A percentile compares a stretch with the other conserved stretches of the same genome.
Evolutionary conservation across 345 rosid genomes (phyloP).

Genomic region (Isatis tinctoria): DNA sequence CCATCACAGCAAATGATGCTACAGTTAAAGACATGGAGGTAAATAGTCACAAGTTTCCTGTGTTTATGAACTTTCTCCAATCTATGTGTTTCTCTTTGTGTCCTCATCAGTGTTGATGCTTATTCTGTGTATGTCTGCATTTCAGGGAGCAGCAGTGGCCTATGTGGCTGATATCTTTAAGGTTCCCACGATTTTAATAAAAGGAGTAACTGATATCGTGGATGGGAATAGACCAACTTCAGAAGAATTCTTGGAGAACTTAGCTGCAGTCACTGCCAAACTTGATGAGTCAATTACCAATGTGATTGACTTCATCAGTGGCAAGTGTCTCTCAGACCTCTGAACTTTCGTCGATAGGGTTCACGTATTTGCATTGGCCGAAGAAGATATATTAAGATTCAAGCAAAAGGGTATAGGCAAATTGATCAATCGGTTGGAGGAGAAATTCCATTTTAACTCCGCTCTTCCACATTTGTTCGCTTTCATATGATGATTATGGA

Average conservation of each 20-base stretch:
- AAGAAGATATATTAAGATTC: not conserved
- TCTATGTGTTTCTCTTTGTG: slow-evolving; percentile 1
- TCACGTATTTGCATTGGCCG: not conserved
- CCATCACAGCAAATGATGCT: slow-evolving; percentile 75
- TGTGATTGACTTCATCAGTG: slow-evolving; percentile 61
- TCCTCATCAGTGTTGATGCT: not conserved
- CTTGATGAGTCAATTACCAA: slow-evolving; percentile 53
- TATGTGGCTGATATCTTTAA: slow-evolving; percentile 76
- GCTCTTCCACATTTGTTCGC: not conserved
- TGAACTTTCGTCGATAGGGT: slow-evolving; percentile 28
- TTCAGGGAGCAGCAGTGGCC: slow-evolving; percentile 89
- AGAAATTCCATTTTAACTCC: not conserved
- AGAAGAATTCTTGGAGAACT: slow-evolving; percentile 75
- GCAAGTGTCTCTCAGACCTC: slow-evolving; percentile 72
- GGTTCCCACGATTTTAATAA: slow-evolving; percentile 74
- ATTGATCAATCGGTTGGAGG: not conserved
- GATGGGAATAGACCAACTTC: slow-evolving; percentile 71
- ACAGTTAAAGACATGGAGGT: slow-evolving; percentile 98
- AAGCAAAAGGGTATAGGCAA: not conserved
- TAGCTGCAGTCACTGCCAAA: slow-evolving; percentile 59
- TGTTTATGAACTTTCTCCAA: slow-evolving; percentile 1
- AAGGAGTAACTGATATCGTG: slow-evolving; percentile 82
- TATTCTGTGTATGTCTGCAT: not conserved
- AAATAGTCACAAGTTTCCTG: not conserved
- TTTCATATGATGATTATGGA: not conserved